phyloP scores from a whole-genome alignment of 1,284 basidiomycete species.

The Puccinia novopanici region DNA sequence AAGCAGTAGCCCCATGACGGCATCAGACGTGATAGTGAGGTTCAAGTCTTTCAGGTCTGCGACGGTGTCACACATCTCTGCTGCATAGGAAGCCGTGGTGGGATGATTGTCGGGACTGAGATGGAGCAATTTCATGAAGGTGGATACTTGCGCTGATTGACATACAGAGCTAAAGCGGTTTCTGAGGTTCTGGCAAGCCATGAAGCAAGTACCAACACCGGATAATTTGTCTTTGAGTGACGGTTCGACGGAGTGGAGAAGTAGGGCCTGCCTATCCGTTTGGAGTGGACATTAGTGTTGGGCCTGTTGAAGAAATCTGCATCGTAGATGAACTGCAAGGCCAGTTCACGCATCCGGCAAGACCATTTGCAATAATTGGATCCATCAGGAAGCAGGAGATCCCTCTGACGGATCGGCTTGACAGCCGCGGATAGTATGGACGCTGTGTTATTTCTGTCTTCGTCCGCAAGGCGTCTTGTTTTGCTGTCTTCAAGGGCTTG shows the following conservation, averaged over 20 bases:
- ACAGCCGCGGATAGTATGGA: too few species aligned
- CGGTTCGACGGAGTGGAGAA: not conserved
- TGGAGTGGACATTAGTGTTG: not conserved
- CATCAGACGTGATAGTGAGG: not conserved
- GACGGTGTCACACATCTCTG: not conserved
- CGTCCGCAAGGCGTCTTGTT: too few species aligned
- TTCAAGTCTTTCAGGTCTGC: not conserved
- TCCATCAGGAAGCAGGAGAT: not conserved
- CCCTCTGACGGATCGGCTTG: not conserved
- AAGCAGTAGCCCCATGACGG: not conserved
- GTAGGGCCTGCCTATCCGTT: not conserved
- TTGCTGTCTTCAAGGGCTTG: too few species aligned
- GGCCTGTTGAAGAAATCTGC: not conserved
- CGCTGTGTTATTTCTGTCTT: too few species aligned
- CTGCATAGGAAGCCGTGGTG: not conserved
- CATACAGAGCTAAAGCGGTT: not conserved
- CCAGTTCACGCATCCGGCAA: not conserved
- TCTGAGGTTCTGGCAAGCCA: not conserved
- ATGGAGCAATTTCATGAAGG: not conserved
- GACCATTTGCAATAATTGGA: not conserved
- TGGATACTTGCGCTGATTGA: not conserved
- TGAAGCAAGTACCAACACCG: not conserved
- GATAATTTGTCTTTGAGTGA: not conserved
- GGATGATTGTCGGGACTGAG: not conserved
- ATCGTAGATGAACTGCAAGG: not conserved